phyloP scores from a whole-genome alignment of 768 basidiomycete genomes.

The Macrolepiota albuminosa region DNA sequence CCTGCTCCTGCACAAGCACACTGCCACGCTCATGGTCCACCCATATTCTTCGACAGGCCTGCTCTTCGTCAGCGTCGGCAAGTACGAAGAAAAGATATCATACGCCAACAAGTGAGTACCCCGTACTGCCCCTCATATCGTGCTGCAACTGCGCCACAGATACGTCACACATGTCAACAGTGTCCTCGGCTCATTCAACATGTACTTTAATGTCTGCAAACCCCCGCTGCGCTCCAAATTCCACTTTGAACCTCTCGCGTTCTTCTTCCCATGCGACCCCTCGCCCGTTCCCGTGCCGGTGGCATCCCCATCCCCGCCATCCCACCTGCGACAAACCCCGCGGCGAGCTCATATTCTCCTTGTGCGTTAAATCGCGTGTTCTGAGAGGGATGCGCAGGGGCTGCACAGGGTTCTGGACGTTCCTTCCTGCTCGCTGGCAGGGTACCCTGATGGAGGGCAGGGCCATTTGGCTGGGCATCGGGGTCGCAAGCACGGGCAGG shows the following conservation, averaged over 20 bases:
- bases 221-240: constrained; percentile 65
- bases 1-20: constrained; percentile 36
- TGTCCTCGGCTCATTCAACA: constrained; percentile 88
- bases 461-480: background rate
- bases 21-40: constrained; percentile 39
- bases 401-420: constrained; percentile 11
- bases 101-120: constrained; percentile 87
- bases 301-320: constrained; percentile 1
- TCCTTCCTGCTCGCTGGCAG: no score
- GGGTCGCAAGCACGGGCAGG: no score
- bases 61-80: constrained; percentile 84
- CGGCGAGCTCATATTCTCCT: constrained; percentile 95
- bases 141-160: constrained; percentile 34
- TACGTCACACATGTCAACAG: constrained; percentile 96
- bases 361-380: constrained; percentile 78
- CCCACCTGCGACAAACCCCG: constrained; percentile 57
- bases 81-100: constrained; percentile 93
- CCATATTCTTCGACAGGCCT: constrained; percentile 77
- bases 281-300: no score
- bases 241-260: constrained; percentile 48
- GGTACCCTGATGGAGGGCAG: no score
- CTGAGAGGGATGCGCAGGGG: constrained; percentile 57
- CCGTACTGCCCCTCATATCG: rapidly evolving
- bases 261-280: constrained; percentile 44
- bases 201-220: constrained; percentile 92